These are phyloP conservation scores for Coniferiporia weirii DNA, from an alignment of 1,284 basidiomycete species.

Conservation along the genomic window DNA sequence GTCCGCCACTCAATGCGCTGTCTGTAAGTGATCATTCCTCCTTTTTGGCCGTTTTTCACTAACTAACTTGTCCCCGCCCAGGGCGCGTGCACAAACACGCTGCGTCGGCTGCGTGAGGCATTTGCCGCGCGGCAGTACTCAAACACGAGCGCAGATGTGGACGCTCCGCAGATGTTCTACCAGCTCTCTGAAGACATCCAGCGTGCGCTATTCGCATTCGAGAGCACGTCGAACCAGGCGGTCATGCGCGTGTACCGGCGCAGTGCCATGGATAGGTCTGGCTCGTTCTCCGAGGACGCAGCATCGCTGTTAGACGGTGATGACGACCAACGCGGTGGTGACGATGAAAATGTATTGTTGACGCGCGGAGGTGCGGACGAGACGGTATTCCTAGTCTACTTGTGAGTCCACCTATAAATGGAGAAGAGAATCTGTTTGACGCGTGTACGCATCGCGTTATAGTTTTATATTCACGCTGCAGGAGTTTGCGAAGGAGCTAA, in stretches of 20 bases:
- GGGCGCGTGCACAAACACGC: slow-evolving; percentile 54
- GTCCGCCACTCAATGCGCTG: slow-evolving; percentile 70
- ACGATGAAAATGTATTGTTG: slow-evolving; percentile 41
- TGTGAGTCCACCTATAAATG: slow-evolving; percentile 47
- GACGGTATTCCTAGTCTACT: slow-evolving; percentile 81
- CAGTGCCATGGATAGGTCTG: slow-evolving; percentile 39
- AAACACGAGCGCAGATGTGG: slow-evolving; percentile 14
- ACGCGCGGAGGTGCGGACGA: slow-evolving; percentile 27
- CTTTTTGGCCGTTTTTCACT: neutral
- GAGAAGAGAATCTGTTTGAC: slow-evolving; percentile 5
- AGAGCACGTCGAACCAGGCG: slow-evolving; percentile 77
- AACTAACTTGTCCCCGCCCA: slow-evolving; percentile 26
- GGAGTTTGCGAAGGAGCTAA: slow-evolving; percentile 82
- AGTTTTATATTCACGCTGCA: slow-evolving; percentile 93
- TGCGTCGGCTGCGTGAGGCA: slow-evolving; percentile 58
- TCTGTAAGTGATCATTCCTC: slow-evolving; percentile 47
- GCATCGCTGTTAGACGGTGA: slow-evolving; percentile 17
- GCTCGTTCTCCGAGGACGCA: slow-evolving; percentile 2
- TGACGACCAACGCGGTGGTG: slow-evolving; percentile 37
- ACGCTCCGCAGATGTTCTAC: slow-evolving; percentile 47
- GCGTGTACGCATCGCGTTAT: neutral
- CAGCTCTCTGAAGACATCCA: slow-evolving; percentile 64
- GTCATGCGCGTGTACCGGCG: slow-evolving; percentile 70
- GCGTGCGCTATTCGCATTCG: slow-evolving; percentile 66
- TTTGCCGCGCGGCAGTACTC: slow-evolving; percentile 38